phyloP scores from a whole-genome alignment of 345 rosid species.

The Pseudoturritis turrita region DNA sequence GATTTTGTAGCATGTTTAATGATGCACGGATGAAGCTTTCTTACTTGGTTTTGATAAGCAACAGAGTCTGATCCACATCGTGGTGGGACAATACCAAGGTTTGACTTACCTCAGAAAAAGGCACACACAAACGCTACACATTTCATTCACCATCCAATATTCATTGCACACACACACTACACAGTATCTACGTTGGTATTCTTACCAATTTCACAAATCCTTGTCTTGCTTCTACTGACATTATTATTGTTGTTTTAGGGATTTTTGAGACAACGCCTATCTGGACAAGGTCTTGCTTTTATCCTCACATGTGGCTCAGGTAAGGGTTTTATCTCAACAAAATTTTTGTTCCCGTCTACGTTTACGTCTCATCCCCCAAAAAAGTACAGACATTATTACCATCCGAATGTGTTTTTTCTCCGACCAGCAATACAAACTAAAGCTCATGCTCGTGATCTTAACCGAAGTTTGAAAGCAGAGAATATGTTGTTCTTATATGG shows the following conservation, averaged over 20 bases:
- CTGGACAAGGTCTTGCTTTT: slow-evolving; percentile 98
- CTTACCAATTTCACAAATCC: neutral
- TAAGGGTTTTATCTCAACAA: slow-evolving; percentile 18
- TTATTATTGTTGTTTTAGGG: slow-evolving; percentile 39
- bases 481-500: too few relatives aligned
- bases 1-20: neutral
- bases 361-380: neutral
- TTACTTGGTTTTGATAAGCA: slow-evolving; percentile 40
- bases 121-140: neutral
- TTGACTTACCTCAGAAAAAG: neutral
- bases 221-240: neutral
- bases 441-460: too few relatives aligned
- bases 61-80: slow-evolving; percentile 77
- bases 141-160: neutral
- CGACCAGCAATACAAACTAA: too few relatives aligned
- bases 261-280: slow-evolving; percentile 81
- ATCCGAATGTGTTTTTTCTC: too few relatives aligned
- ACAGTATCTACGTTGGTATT: too few relatives aligned
- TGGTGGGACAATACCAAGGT: slow-evolving; percentile 85
- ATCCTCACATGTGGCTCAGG: slow-evolving; percentile 96
- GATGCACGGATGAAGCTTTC: neutral
- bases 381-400: slow-evolving; percentile 24
- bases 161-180: too few relatives aligned
- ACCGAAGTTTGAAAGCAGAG: too few relatives aligned
- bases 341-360: neutral